Base-by-base conservation (phyloP, 371 early-diverging fungal genomes). In the Syncephalastrum contaminatum region DNA sequence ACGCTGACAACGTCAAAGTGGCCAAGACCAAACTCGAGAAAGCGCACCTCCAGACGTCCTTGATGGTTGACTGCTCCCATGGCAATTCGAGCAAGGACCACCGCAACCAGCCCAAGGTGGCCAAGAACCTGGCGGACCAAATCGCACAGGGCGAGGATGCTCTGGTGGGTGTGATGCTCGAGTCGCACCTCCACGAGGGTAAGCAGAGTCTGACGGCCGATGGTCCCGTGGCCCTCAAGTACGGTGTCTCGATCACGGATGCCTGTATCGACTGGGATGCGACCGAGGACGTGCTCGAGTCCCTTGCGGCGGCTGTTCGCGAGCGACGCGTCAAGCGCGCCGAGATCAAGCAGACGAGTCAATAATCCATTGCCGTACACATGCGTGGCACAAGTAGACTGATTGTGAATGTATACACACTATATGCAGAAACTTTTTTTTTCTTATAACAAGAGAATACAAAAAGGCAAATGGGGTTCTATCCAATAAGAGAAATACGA, bases 131-230 rank as follows among this genome's bases (percentile, higher is more conserved):
- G 27, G 71, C 87, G 15, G 67, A 71, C 30, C 89, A 88, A 64
- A 68, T 91, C 40, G 59, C 80, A 0, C 72, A 60, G 13, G 91
- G 91, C 15, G 86, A 89, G 54, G 51, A 70, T 30, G 60, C 83
- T 36, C 87, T 95, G 44, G 67, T 88, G 21, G 96, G 96, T 45
- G 87, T 95, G 39, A 97, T 97, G 97, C 87, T 97, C 57, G 97
- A 97, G 69, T 87, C 87, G 27, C 89, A 97, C 60, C 66, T 95
- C 54, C 77, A 82, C 50, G 96, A 92, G 66, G 94, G 94, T 50
- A 84, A 86, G 46, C 92, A 92, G 67, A 78, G 76, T 51, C 81
- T 92, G 18, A 86, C 90, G 27, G 52, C 64, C 14, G 80, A 82
- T 54, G 92, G 90, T 1, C 80, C 82, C 21, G 67, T 71, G 43